phyloP scores from a whole-genome alignment of 1,284 basidiomycete genomes.

The Chondrostereum purpureum region DNA sequence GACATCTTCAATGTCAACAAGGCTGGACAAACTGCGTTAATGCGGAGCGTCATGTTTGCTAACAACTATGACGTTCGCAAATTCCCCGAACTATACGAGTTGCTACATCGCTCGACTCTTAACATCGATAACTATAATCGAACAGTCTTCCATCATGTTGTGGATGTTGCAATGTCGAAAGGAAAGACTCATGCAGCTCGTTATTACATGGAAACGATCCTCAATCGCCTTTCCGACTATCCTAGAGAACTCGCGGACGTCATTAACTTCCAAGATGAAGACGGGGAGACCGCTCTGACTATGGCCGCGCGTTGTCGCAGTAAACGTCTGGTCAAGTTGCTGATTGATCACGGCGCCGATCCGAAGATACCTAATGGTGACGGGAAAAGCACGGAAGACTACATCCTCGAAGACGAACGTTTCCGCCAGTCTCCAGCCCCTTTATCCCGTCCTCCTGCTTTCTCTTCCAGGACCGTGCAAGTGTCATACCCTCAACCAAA shows the following conservation, averaged over 20 bases:
- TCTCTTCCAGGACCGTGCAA: constrained; percentile 66
- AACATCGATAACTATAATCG: constrained; percentile 99
- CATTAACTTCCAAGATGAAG: constrained; percentile 99
- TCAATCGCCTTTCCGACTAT: constrained; percentile 87
- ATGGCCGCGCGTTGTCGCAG: constrained; percentile 95
- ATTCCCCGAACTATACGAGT: constrained; percentile 96
- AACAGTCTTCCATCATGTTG: constrained; percentile 98
- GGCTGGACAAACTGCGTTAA: constrained; percentile 94
- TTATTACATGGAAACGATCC: constrained; percentile 98
- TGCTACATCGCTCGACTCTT: constrained; percentile 93
- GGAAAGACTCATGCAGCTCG: constrained; percentile 96
- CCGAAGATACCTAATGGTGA: constrained; percentile 95
- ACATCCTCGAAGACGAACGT: constrained; percentile 97
- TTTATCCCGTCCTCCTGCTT: constrained; percentile 52
- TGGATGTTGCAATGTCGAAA: constrained; percentile 97
- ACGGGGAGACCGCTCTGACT: constrained; percentile 96
- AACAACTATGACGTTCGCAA: constrained; percentile 99
- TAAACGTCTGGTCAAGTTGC: constrained; percentile 93
- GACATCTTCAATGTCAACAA: constrained; percentile 98
- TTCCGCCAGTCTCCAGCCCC: constrained; percentile 88
- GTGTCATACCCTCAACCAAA: constrained; percentile 41
- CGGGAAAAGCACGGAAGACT: constrained; percentile 97
- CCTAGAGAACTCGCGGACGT: constrained; percentile 97
- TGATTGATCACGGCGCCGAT: constrained; percentile 96
- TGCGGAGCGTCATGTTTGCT: constrained; percentile 99